These are phyloP conservation scores for baker's yeast (Saccharomyces cerevisiae) DNA, from an alignment of 805 yeast genomes.

Conservation along the genomic window DNA sequence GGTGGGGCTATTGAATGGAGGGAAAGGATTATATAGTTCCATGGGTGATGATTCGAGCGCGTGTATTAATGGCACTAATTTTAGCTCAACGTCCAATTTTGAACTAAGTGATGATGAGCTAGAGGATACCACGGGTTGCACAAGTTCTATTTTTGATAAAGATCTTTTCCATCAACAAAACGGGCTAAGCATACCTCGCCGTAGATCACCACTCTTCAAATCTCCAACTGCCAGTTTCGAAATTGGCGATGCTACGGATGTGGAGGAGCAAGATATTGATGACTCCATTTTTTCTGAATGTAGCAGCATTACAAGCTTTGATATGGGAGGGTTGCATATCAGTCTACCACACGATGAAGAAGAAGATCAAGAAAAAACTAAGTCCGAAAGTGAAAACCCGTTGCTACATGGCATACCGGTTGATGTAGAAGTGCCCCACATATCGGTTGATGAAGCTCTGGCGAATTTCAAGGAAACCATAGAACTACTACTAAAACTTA, in stretches of 20 bases:
- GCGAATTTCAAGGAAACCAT: slow-evolving; percentile 10
- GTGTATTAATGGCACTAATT: not conserved
- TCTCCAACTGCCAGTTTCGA: not conserved
- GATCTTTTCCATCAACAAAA: not conserved
- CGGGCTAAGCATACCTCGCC: not conserved
- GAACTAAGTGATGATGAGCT: slow-evolving; percentile 22
- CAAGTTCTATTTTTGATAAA: not conserved
- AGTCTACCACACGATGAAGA: not conserved
- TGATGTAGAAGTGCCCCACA: not conserved
- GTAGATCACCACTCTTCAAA: not conserved
- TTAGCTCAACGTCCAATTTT: slow-evolving; percentile 25
- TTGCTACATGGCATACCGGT: not conserved
- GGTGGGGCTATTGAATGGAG: slow-evolving; percentile 7
- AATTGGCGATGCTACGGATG: not conserved
- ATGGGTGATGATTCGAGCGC: not conserved
- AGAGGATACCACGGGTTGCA: slow-evolving; percentile 5
- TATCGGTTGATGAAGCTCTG: slow-evolving; percentile 7
- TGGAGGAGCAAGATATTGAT: not conserved
- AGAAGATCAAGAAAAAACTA: not conserved
- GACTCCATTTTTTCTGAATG: not conserved
- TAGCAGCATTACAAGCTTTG: not conserved
- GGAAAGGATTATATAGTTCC: not conserved
- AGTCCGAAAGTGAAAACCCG: not conserved
- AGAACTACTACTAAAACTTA: slow-evolving; percentile 6
- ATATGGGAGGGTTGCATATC: not conserved